Evolutionary conservation across 306 rosid genomes (phyloP).

Genomic region (Canavalia gladiata): DNA sequence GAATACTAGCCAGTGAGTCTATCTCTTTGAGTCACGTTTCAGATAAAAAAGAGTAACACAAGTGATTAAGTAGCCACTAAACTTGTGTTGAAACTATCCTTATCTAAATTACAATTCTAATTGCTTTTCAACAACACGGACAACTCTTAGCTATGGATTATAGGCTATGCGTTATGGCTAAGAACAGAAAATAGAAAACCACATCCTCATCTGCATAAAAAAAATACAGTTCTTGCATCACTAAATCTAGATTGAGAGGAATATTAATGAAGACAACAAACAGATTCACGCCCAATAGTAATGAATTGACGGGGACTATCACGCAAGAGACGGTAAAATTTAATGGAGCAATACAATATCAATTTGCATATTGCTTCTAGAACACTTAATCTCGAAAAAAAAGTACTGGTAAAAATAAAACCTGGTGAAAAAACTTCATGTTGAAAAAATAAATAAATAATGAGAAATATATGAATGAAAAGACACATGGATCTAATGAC

Average conservation of each 20-base stretch:
- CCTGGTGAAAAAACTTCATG: not conserved
- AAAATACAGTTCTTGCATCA: not conserved
- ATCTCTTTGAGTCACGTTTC: not conserved
- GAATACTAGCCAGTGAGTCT: not conserved
- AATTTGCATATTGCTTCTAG: not conserved
- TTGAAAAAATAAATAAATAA: not conserved
- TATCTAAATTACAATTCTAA: not conserved
- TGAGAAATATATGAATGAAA: not conserved
- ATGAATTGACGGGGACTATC: not conserved
- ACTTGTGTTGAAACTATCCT: not conserved
- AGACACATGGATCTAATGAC: not conserved
- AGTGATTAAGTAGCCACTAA: not conserved
- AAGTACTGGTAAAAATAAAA: no score
- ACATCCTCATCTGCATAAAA: not conserved
- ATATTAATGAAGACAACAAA: not conserved
- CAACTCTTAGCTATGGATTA: not conserved
- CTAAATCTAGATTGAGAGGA: not conserved
- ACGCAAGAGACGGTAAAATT: not conserved
- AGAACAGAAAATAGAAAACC: no score
- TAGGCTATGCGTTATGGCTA: not conserved
- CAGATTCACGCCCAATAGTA: not conserved
- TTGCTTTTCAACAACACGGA: not conserved
- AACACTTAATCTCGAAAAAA: not conserved
- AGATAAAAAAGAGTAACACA: not conserved
- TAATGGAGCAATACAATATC: not conserved